Evolutionary conservation across 2,329 filamentous ascomycete species (phyloP).

Genomic region (Colletotrichum sp.): DNA sequence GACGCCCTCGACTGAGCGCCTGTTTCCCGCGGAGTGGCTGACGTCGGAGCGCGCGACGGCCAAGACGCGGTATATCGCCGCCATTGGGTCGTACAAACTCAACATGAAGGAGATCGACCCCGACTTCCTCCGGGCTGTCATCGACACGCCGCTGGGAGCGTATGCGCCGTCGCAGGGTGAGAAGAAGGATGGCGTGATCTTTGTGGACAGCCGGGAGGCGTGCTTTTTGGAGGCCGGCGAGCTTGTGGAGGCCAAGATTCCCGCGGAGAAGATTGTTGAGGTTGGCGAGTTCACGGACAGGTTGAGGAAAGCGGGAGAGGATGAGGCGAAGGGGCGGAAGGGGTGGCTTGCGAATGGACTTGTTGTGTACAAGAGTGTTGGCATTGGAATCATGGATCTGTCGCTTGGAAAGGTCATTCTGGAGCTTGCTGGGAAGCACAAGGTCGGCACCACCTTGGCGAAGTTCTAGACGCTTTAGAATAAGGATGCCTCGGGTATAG

Average conservation of each 20-base stretch:
- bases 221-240: slow-evolving; percentile 35
- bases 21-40: slow-evolving; percentile 29
- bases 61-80: slow-evolving; percentile 31
- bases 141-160: slow-evolving; percentile 13
- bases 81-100: slow-evolving; percentile 35
- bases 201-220: slow-evolving; percentile 31
- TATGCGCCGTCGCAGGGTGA: slow-evolving; percentile 11
- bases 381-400: slow-evolving; percentile 72
- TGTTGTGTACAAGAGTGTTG: slow-evolving; percentile 74
- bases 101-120: slow-evolving; percentile 38
- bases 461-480: not conserved
- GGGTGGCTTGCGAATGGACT: slow-evolving; percentile 69
- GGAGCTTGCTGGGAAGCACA: slow-evolving; percentile 7
- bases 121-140: slow-evolving; percentile 26
- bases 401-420: slow-evolving; percentile 15
- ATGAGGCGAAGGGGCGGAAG: slow-evolving; percentile 46
- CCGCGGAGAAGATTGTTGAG: slow-evolving; percentile 30
- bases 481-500: not conserved
- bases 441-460: not conserved
- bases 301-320: slow-evolving; percentile 40
- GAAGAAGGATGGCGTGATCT: slow-evolving; percentile 20
- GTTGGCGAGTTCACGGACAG: slow-evolving; percentile 66
- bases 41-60: slow-evolving; percentile 19
- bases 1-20: slow-evolving; percentile 31
- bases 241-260: slow-evolving; percentile 28